Evolutionary conservation across 805 yeast genomes (phyloP), one percentile per base, ranked within the genome.

Genomic region (Cyberlindnera euphorbiiphila): DNA sequence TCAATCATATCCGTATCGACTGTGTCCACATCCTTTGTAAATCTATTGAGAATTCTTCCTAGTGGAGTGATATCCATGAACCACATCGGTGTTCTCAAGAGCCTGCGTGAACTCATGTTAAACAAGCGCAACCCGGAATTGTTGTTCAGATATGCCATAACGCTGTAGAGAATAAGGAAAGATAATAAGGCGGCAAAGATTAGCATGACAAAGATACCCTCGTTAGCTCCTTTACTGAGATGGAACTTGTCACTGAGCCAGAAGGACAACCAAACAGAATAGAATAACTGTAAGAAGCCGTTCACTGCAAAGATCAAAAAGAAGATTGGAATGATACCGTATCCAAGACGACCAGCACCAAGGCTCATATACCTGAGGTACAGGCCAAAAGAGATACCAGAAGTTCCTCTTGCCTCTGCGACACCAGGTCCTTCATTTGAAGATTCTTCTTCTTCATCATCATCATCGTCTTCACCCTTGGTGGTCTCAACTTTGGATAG

Each of bases 31-130:
- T 86, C 96, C 51, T 85, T 85, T 3, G 95, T 85, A 57, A 86
- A 86, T 49, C 95, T 66, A 61, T 85, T 86, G 57, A 87, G 64
- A 41, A 86, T 82, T 51, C 95, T 71, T 4, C 96, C 95, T 62
- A 84, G 68, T 5, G 95, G 96, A 0, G 93, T 82, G 10, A 85
- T 74, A 57, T 87, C 95, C 70, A 85, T 78, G 53, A 78, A 87
- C 10, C 80, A 64, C 89, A 85, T 84, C 33, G 94, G 94, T 2
- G 89, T 77, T 40, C 76, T 76, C 46, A 86, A 64, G 15, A 86
- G 63, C 22, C 66, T 69, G 23, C 68, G 54, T 15, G 78, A 67
- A 7, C 89, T 84, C 37, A 51, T 38, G 25, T 79, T 65, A 54
- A 83, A 85, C 53, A 85, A 64, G 18, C 48, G 57, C 32, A 65